Base-by-base conservation (phyloP, 169 alveolate species). In the Perkinsus olseni region DNA sequence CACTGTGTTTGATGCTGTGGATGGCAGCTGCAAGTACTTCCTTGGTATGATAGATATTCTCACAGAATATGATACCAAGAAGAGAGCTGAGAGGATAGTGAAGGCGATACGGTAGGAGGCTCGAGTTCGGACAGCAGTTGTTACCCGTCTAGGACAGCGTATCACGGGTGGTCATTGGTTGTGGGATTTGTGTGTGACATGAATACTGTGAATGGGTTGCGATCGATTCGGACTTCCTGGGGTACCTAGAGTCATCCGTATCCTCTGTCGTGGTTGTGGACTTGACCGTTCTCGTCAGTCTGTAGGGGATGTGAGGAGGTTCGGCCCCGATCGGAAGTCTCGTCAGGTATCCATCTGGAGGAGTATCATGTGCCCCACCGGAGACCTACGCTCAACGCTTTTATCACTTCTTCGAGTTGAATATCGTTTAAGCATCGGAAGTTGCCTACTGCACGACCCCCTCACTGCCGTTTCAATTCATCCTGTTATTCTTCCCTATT, bases 21-120 rank as follows among this genome's bases (percentile, higher is more conserved):
- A 62, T 28, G 82, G 82, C 31, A 62, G 93, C 62, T 50, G 74
- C 91, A 39, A 92, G 40, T 95, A 95, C 93, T 95, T 91, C 92
- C 74, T 93, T 34, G 96, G 96, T 28, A 93, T 95, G 38, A 92
- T 95, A 39, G 96, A 95, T 74, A 91, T 95, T 31, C 50, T 93
- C 91, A 95, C 95, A 0, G 91, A 38, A 91, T 95, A 94, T 94
- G 91, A 91, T 17, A 62, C 94, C 0, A 91, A 34, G 91, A 93
- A 93, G 92, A 92, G 91, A 37, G 50, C 93, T 38, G 95, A 93
- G 74, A 62, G 82, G 34, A 3, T 62, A 4, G 4, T 62, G 82
- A 62, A 62, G 82, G 82, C 82, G 8, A 62, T 62, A 21, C 13
- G 82, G 82, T 62, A 24, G 31, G 82, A 45, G 17, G 62, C 62